Conservation (phyloP, 2,329 filamentous ascomycete species). For the Diaporthe amygdali region DNA sequence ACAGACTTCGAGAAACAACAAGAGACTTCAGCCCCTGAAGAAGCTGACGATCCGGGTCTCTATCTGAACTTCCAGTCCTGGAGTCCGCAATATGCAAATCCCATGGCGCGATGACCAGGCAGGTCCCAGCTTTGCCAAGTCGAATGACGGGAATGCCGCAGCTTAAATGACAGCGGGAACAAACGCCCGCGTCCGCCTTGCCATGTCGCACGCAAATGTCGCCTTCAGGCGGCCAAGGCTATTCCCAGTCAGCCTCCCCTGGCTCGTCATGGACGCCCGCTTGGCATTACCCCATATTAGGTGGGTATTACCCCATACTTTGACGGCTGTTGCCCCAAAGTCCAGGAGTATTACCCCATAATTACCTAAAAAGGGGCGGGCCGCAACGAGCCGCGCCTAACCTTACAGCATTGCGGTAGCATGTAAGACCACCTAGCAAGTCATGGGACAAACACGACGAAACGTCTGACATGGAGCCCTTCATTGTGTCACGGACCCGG, state of each 20-base stretch:
- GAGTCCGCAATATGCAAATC: neutral
- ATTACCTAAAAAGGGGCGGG: conserved; percentile 16
- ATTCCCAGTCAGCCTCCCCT: conserved; percentile 9
- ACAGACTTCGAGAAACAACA: no score
- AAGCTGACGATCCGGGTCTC: neutral
- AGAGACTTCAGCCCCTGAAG: neutral
- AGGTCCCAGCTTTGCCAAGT: neutral
- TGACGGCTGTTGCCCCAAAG: neutral
- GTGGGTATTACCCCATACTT: conserved; percentile 15
- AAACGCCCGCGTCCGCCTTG: neutral
- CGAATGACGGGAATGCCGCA: neutral
- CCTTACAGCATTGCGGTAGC: neutral
- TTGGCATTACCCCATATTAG: conserved; percentile 12
- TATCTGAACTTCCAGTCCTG: neutral
- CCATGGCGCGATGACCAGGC: neutral
- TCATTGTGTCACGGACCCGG: neutral
- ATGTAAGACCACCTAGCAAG: neutral
- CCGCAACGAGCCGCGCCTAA: conserved; percentile 7
- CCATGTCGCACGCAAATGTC: neutral
- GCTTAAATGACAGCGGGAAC: neutral
- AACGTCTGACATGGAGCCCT: conserved; percentile 9
- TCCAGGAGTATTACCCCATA: conserved; percentile 14
- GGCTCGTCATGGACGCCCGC: neutral
- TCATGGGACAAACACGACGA: conserved; percentile 4
- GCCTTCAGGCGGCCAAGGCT: conserved; percentile 4